Evolutionary conservation across 2,329 filamentous ascomycete species (phyloP), one percentile per base, ranked within the genome.

Genomic region (Diaporthe longicolla): DNA sequence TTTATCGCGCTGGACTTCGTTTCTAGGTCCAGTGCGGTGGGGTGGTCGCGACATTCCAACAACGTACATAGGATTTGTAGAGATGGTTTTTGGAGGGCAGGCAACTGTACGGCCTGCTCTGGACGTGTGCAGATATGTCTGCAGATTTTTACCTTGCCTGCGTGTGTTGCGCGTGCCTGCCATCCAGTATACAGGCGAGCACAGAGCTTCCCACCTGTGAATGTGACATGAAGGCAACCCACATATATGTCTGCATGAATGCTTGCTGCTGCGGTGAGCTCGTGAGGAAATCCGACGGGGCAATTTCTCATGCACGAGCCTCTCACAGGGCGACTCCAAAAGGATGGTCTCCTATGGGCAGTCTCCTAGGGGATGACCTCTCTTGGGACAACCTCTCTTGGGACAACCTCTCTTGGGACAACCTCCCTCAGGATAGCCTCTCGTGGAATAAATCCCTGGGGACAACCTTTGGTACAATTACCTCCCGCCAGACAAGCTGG

Each of bases 1-100:
- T 81, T 83, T 83, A 77, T 80, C 87, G 86, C 83, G 85, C 78
- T 79, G 81, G 81, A 82, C 82, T 79, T 77, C 82, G 78, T 78
- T 77, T 78, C 77, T 82, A 83, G 85, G 86, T 84, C 82, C 82
- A 82, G 83, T 85, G 84, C 86, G 86, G 87, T 88, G 87, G 86
- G 86, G 85, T 85, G 84, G 82, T 87, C 82, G 79, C 85, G 81
- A 88, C 85, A 88, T 83, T 17, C 63, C 35, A 43, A 19, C 45
- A 75, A 68, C 54, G 21, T 71, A 68, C 8, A 40, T 68, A 54
- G 32, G 8, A 37, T 45, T 4, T 3, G 43, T 37, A 55, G 32
- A n/a, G 5, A 54, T 5, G 21, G 15, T 10, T 32, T 54, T 29
- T 19, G 17, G 29, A 48, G 21, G 45, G 21, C 6, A 2, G 1